A percentile compares a stretch with the other conserved stretches of the same genome.
These are phyloP conservation scores for Trichothecium sympodiale DNA, from an alignment of 2,329 filamentous ascomycete species.

Conservation along the genomic window DNA sequence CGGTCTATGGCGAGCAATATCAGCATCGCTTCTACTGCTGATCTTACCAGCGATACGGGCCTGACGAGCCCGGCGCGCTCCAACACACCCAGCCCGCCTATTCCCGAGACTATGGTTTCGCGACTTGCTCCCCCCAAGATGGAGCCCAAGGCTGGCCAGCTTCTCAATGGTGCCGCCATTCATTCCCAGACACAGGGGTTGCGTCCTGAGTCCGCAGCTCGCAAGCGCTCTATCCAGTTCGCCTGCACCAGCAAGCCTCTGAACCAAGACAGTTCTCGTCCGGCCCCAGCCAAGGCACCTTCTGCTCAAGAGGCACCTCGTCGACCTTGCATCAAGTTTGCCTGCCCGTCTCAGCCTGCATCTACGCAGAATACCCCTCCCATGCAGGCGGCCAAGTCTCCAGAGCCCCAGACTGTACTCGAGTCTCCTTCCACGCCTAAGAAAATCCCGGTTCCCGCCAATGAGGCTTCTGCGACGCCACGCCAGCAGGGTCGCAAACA, in stretches of 20 bases:
- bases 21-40: constrained; percentile 74
- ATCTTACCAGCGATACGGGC: constrained; percentile 90
- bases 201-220: constrained; percentile 19
- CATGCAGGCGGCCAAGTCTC: constrained; percentile 8
- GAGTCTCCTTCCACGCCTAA: constrained; percentile 18
- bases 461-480: constrained; percentile 3
- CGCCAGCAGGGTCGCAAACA: constrained; percentile 6
- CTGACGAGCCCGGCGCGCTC: constrained; percentile 82
- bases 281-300: constrained; percentile 18
- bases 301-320: constrained; percentile 29
- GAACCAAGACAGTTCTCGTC: constrained; percentile 27
- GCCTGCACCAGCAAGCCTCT: constrained; percentile 63
- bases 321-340: constrained; percentile 64
- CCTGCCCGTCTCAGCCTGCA: constrained; percentile 48
- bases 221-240: constrained; percentile 88
- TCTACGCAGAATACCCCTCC: constrained; percentile 28
- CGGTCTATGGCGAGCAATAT: constrained; percentile 69
- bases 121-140: constrained; percentile 23
- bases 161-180: constrained; percentile 10
- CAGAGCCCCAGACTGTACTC: constrained; percentile 8
- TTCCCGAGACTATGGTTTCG: constrained; percentile 44
- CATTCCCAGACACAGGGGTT: constrained; percentile 4
- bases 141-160: constrained; percentile 13
- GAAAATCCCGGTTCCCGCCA: not conserved
- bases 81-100: constrained; percentile 80